Evolutionary conservation across 148 eudicot genomes (phyloP).

Genomic region (Chenopodium quinoa): DNA sequence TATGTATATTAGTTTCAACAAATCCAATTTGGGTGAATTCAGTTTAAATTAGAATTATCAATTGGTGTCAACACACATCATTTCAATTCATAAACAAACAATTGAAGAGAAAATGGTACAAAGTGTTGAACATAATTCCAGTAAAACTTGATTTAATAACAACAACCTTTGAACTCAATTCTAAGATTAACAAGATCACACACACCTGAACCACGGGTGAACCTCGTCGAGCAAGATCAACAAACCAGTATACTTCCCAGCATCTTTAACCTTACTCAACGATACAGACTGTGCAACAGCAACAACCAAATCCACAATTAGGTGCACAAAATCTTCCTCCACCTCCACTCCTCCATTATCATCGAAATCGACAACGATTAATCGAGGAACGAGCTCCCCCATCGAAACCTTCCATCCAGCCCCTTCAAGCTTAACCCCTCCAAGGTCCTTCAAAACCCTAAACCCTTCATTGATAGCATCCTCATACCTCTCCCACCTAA

Average conservation of each 20-base stretch:
- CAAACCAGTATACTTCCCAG: slow-evolving; percentile 39
- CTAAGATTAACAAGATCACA: neutral
- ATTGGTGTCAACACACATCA: neutral
- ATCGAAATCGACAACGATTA: slow-evolving; percentile 15
- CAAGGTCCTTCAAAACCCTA: slow-evolving; percentile 46
- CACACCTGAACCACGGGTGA: slow-evolving; percentile 70
- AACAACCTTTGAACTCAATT: neutral
- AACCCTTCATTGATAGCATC: slow-evolving; percentile 57
- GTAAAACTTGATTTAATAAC: neutral
- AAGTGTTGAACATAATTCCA: neutral
- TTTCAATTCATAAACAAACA: neutral
- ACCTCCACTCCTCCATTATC: slow-evolving; percentile 26
- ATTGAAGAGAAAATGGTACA: neutral
- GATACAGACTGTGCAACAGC: slow-evolving; percentile 49
- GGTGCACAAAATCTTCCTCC: slow-evolving; percentile 45
- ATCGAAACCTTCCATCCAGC: slow-evolving; percentile 17
- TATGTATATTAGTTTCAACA: neutral
- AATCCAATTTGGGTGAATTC: neutral
- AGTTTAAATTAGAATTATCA: neutral
- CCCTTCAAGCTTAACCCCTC: slow-evolving; percentile 28
- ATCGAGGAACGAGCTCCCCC: slow-evolving; percentile 36
- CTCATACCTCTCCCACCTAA: slow-evolving; percentile 47
- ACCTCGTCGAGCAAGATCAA: slow-evolving; percentile 50
- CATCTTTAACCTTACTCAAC: slow-evolving; percentile 44
- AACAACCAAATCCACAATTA: slow-evolving; percentile 59